phyloP scores from a whole-genome alignment of 257 asterid genomes.

The Forsythia suspensa region DNA sequence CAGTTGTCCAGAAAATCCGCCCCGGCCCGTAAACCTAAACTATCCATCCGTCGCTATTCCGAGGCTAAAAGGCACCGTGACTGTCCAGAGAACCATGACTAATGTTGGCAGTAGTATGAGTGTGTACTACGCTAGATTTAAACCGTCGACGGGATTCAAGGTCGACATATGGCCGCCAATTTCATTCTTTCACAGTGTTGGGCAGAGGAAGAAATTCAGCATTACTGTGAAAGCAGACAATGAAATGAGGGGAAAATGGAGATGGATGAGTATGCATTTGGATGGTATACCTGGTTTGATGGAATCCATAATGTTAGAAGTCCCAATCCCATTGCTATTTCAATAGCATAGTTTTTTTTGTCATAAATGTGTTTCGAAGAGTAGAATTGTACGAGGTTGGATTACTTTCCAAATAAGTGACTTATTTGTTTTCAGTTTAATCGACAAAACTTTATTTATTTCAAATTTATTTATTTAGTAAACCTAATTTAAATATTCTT shows the following conservation, averaged over 20 bases:
- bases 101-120: constrained; percentile 62
- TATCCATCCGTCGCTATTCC: constrained; percentile 83
- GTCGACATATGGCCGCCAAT: constrained; percentile 59
- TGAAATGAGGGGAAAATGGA: constrained; percentile 6
- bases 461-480: not conserved
- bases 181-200: constrained; percentile 42
- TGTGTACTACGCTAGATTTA: constrained; percentile 49
- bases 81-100: constrained; percentile 61
- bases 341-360: constrained; percentile 29
- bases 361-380: not conserved
- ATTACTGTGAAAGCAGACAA: constrained; percentile 48
- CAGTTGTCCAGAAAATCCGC: constrained; percentile 49
- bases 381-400: not conserved
- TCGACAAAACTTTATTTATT: not conserved
- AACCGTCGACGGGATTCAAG: constrained; percentile 69
- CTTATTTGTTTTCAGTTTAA: not conserved
- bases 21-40: constrained; percentile 48
- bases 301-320: constrained; percentile 39
- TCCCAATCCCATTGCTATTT: constrained; percentile 49
- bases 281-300: constrained; percentile 46
- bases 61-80: constrained; percentile 40
- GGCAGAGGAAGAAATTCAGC: constrained; percentile 59
- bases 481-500: too few relatives aligned
- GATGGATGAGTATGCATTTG: constrained; percentile 32
- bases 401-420: not conserved